Evolutionary conservation across 306 rosid species (phyloP), one percentile per base, ranked within the genome.

Genomic region (Casuarina cunninghamiana): DNA sequence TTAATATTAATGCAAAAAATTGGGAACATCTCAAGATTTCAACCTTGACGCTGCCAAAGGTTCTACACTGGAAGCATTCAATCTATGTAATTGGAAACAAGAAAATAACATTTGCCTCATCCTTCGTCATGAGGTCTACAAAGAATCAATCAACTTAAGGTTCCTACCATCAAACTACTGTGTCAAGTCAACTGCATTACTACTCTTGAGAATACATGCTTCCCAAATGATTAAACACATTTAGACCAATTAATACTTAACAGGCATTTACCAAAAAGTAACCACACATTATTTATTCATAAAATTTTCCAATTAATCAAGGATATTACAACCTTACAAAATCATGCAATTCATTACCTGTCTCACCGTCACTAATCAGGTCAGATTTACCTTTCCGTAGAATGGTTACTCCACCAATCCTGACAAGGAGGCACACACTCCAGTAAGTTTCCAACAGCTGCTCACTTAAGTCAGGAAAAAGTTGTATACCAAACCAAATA

Each of bases 321-420:
- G 19, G 15, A 15, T 37, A 83, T 5, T 5, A 49, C 60, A 76
- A 61, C 65, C 70, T 6, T 17, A 46, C 54, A 10, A 75, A 69
- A 77, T 72, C 73, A 58, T 77, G 62, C 75, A 66, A 69, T 61
- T 79, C 79, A 73, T 15, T 83, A 93, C 97, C 94, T 77, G 91
- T 91, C 80, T 86, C 91, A 62, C 96, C 92, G 77, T 89, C 96
- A 78, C 93, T 90, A 51, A 93, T 86, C 77, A 93, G 86, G 84
- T 93, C 98, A 2, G 84, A 83, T 73, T 86, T 90, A 83, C 97
- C 98, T 79, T 94, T 94, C 84, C 83, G 84, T 21, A 94, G 89
- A 76, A 94, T 86, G 65, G 96, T 90, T 76, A 94, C 89, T 73
- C 93, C 90, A 38, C 97, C 97, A 86, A 91, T 89, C 87, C 97